Evolutionary conservation across 768 basidiomycete species (phyloP).

Genomic region (Tylopilus vinaceipallidus): DNA sequence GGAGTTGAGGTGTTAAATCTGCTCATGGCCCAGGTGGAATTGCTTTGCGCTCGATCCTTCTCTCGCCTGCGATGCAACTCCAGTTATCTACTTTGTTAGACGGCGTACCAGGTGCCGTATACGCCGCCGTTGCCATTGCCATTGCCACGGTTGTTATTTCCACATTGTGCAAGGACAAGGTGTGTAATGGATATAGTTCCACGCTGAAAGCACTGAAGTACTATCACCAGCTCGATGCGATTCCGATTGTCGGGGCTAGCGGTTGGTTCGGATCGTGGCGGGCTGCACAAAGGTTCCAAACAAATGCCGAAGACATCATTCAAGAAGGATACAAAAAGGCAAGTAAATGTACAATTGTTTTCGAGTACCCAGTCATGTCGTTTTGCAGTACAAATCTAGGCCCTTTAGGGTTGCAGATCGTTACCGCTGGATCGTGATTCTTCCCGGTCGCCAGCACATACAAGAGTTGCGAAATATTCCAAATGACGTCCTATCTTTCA

Average conservation of each 20-base stretch:
- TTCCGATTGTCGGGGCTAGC: constrained; percentile 32
- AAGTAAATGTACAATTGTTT: neutral
- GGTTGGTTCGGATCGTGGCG: constrained; percentile 28
- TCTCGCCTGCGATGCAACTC: neutral
- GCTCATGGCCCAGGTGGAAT: too few species aligned
- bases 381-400: constrained; percentile 25
- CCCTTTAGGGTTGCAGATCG: constrained; percentile 33
- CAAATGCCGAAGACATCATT: constrained; percentile 22
- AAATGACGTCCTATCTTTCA: constrained; percentile 38
- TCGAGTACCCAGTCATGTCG: neutral
- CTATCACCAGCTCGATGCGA: constrained; percentile 21
- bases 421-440: constrained; percentile 40
- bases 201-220: neutral
- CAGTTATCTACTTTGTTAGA: constrained; percentile 2
- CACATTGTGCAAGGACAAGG: constrained; percentile 3
- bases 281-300: constrained; percentile 17
- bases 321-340: constrained; percentile 36
- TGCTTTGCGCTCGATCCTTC: too few species aligned
- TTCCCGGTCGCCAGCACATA: constrained; percentile 30
- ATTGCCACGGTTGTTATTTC: constrained; percentile 2
- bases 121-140: constrained; percentile 4
- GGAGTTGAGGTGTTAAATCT: too few species aligned
- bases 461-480: constrained; percentile 43
- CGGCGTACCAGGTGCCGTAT: neutral
- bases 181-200: neutral